Evolutionary conservation across 1,139 yeast species (phyloP), one percentile per base, ranked within the genome.

Genomic region (Candida sp.): DNA sequence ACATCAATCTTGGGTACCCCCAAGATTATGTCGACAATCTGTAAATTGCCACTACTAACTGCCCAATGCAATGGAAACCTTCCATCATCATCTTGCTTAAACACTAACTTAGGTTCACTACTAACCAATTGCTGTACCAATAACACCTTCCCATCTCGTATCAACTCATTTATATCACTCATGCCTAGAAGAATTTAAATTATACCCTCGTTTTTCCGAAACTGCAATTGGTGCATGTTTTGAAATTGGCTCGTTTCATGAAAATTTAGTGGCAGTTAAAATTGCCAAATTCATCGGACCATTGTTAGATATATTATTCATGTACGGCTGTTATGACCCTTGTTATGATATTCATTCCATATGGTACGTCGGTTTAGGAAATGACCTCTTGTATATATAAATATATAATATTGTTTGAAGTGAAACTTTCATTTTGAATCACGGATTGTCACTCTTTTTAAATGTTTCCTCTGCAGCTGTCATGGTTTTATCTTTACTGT

Each of bases 1-100:
- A 88, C 60, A 51, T 88, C 95, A 29, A 77, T 56, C 15, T 67
- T 68, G 35, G 57, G 54, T 15, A 53, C 45, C 12, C 49, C 42
- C 22, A 85, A 60, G 11, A 87, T 64, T 36, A 69, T 60, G 35
- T 77, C 63, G 1, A 81, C 83, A 23, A 86, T 68, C 29, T 78
- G 82, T 8, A 63, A 54, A 48, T 83, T 75, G 44, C 82, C 79
- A 52, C 74, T 73, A 1, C 96, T 81, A 33, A 84, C 80, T 0
- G 97, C 97, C 97, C 97, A 91, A 58, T 88, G 95, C 41, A 91
- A 66, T 4, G 97, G 87, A 2, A 87, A 83, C 49, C 98, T 75
- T 3, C 83, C 86, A 57, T 90, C 97, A 5, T 73, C 77, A 58
- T 91, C 97, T 49, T 64, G 68, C 15, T 55, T 43, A 4, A 73